Evolutionary conservation across 208 protist genomes (phyloP).

Genomic region (Crithidia fasciculata): DNA sequence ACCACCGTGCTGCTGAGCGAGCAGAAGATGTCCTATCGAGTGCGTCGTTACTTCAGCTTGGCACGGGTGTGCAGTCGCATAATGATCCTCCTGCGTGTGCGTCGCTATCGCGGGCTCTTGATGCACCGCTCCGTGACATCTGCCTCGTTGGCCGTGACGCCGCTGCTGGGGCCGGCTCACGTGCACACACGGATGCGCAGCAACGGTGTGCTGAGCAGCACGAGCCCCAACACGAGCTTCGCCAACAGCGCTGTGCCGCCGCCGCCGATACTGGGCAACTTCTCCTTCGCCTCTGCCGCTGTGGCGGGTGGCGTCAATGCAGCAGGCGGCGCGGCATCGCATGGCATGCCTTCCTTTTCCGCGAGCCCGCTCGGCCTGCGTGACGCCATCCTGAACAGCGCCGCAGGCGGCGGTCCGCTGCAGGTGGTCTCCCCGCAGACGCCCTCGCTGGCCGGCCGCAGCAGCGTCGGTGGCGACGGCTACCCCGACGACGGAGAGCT

Average conservation of each 20-base stretch:
- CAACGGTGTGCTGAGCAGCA: slow-evolving; percentile 5
- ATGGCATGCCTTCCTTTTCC: slow-evolving; percentile 1
- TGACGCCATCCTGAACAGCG: background rate
- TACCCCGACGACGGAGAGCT: slow-evolving; percentile 17
- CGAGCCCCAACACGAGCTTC: slow-evolving; percentile 27
- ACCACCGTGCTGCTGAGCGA: slow-evolving; percentile 47
- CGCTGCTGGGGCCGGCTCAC: background rate
- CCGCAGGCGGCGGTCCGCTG: slow-evolving; percentile 2
- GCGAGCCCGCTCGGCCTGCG: slow-evolving; percentile 13
- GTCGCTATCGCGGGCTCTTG: slow-evolving; percentile 43
- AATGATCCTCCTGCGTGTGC: slow-evolving; percentile 64
- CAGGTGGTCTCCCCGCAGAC: slow-evolving; percentile 2
- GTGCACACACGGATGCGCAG: slow-evolving; percentile 3
- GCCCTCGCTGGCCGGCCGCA: slow-evolving; percentile 4
- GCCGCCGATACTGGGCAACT: slow-evolving; percentile 10
- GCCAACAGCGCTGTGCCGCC: slow-evolving; percentile 1
- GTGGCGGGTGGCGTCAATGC: background rate
- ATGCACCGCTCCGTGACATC: background rate
- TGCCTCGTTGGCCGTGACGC: background rate
- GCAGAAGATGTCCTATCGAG: slow-evolving; percentile 44
- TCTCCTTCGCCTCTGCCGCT: slow-evolving; percentile 17
- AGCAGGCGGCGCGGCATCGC: background rate
- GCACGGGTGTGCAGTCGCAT: slow-evolving; percentile 64
- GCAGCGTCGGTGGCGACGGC: slow-evolving; percentile 19
- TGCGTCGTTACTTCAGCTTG: slow-evolving; percentile 55